Evolutionary conservation across 345 rosid genomes (phyloP).

Genomic region (Theobroma cacao): DNA sequence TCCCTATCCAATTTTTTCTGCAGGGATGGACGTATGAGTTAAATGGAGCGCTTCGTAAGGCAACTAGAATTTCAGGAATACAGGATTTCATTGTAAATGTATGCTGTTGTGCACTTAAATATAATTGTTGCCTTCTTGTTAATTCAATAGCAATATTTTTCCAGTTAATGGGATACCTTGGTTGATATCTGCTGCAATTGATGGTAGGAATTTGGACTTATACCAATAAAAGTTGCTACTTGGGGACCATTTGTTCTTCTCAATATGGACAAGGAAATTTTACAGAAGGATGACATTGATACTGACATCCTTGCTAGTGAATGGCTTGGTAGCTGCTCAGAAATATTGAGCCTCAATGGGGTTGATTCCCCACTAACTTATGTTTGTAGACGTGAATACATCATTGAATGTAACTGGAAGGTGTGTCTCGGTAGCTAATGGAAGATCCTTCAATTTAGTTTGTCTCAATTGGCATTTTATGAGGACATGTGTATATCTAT

Average conservation of each 20-base stretch:
- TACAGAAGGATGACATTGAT: slow-evolving; percentile 24
- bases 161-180: slow-evolving; percentile 10
- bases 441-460: background rate
- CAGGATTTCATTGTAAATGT: slow-evolving; percentile 57
- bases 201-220: slow-evolving; percentile 77
- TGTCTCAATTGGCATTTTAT: background rate
- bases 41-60: slow-evolving; percentile 78
- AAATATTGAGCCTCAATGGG: slow-evolving; percentile 50
- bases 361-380: slow-evolving; percentile 58
- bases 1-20: slow-evolving; percentile 4
- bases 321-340: slow-evolving; percentile 82
- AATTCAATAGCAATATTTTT: background rate
- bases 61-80: slow-evolving; percentile 64
- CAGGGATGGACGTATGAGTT: slow-evolving; percentile 93
- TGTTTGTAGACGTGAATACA: slow-evolving; percentile 74
- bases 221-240: slow-evolving; percentile 57
- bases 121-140: slow-evolving; percentile 17
- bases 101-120: slow-evolving; percentile 22
- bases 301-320: slow-evolving; percentile 40
- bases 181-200: slow-evolving; percentile 22
- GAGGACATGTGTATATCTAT: no score
- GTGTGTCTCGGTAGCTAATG: slow-evolving; percentile 26
- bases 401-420: slow-evolving; percentile 89
- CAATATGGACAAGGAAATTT: slow-evolving; percentile 39
- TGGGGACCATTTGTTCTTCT: slow-evolving; percentile 96